phyloP scores from a whole-genome alignment of 2,329 filamentous ascomycete genomes.

The Penicillium hordei region DNA sequence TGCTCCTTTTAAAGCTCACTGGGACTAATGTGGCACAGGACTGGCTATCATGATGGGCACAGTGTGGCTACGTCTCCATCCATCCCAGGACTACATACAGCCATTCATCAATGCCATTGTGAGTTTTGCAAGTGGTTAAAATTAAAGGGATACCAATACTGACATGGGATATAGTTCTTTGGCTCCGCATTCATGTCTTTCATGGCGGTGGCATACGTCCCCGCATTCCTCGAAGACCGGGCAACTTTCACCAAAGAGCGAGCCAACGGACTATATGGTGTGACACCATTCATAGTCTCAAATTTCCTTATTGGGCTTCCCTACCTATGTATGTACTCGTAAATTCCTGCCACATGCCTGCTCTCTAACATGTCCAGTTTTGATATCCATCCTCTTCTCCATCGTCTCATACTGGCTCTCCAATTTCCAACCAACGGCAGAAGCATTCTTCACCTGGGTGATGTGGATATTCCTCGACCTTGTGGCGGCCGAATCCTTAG shows the following conservation, averaged over 20 bases:
- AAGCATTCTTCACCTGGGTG: slow-evolving; percentile 73
- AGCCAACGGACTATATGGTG: slow-evolving; percentile 76
- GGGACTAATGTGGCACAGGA: slow-evolving; percentile 36
- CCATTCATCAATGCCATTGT: slow-evolving; percentile 78
- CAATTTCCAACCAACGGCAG: slow-evolving; percentile 66
- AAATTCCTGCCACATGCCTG: background rate
- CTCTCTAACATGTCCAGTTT: slow-evolving; percentile 46
- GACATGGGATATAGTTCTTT: slow-evolving; percentile 54
- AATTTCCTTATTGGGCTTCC: slow-evolving; percentile 83
- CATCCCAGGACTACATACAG: slow-evolving; percentile 71
- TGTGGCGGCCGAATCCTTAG: slow-evolving; percentile 76
- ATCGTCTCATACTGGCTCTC: slow-evolving; percentile 76
- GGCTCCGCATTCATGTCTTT: slow-evolving; percentile 75
- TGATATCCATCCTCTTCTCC: slow-evolving; percentile 75
- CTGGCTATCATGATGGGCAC: slow-evolving; percentile 86
- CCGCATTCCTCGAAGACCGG: slow-evolving; percentile 77
- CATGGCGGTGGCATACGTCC: slow-evolving; percentile 83
- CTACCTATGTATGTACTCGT: slow-evolving; percentile 60
- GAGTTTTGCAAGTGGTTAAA: slow-evolving; percentile 20
- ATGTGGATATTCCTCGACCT: slow-evolving; percentile 86
- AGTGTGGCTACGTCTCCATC: slow-evolving; percentile 72
- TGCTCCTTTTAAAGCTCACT: slow-evolving; percentile 11
- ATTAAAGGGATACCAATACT: background rate
- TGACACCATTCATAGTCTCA: slow-evolving; percentile 68
- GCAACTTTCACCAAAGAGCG: slow-evolving; percentile 73